Evolutionary conservation across 2,329 filamentous ascomycete species (phyloP).

Genomic region (Aspergillus ruber): DNA sequence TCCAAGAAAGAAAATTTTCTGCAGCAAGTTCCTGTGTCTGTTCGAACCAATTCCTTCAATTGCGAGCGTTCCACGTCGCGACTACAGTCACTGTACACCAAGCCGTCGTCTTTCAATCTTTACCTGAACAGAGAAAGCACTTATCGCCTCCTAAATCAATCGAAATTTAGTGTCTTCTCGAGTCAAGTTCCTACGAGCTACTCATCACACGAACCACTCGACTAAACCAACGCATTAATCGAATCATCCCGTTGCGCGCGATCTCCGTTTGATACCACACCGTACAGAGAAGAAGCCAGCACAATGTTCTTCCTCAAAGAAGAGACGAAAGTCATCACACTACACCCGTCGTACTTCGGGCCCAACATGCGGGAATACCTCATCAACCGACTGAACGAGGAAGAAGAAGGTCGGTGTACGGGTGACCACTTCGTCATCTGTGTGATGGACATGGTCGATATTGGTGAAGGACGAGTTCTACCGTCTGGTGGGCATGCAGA

Average conservation of each 20-base stretch:
- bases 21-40: constrained; percentile 1
- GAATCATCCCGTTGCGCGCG: not conserved
- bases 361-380: constrained; percentile 89
- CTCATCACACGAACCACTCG: not conserved
- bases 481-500: constrained; percentile 87
- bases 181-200: not conserved
- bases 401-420: constrained; percentile 91
- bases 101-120: too few relatives aligned
- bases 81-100: not conserved
- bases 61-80: not conserved
- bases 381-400: constrained; percentile 78
- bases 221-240: not conserved
- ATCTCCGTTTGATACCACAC: not conserved
- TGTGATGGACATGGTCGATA: constrained; percentile 93
- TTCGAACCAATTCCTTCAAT: not conserved
- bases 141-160: too few relatives aligned
- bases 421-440: constrained; percentile 97
- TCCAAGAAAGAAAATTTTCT: too few relatives aligned
- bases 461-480: constrained; percentile 86
- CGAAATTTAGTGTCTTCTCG: too few relatives aligned
- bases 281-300: constrained; percentile 7
- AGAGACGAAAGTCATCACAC: constrained; percentile 85
- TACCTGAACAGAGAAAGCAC: too few relatives aligned
- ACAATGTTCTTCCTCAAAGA: constrained; percentile 98
- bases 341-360: constrained; percentile 96